Evolutionary conservation across 768 basidiomycete genomes (phyloP).

Genomic region (Austroboletus eburneus): DNA sequence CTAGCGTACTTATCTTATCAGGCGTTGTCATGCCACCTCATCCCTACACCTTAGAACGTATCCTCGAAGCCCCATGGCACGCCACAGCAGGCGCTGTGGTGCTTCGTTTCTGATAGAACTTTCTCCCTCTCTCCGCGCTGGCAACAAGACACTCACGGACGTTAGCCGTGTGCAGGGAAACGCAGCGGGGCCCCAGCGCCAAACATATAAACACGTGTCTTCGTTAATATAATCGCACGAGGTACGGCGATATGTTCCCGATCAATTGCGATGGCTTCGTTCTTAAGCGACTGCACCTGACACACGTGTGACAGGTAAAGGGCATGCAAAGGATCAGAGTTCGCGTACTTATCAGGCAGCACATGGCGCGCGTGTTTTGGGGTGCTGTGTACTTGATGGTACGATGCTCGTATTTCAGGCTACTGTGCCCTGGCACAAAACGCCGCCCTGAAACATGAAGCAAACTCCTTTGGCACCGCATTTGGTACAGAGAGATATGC

Average conservation of each 20-base stretch:
- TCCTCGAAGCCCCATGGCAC: background rate
- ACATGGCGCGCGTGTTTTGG: too few relatives aligned
- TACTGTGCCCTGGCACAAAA: too few relatives aligned
- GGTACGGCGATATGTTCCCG: background rate
- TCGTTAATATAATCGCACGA: background rate
- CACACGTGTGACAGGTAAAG: background rate
- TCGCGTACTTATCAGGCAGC: too few relatives aligned
- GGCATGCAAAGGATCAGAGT: too few relatives aligned
- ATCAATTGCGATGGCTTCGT: background rate
- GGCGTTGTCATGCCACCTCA: background rate
- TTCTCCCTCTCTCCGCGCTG: background rate
- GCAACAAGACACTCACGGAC: background rate
- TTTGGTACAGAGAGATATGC: too few relatives aligned
- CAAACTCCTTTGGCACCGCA: too few relatives aligned
- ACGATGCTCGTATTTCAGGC: too few relatives aligned
- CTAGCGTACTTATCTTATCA: background rate
- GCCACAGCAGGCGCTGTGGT: background rate
- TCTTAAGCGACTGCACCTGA: background rate
- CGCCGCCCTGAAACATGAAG: too few relatives aligned
- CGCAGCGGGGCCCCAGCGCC: background rate
- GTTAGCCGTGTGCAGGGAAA: conserved; percentile 3
- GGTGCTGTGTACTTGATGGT: too few relatives aligned
- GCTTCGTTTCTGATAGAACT: conserved; percentile 2
- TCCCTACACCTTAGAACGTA: background rate
- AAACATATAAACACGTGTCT: background rate